Evolutionary conservation across 768 basidiomycete genomes (phyloP).

Genomic region (Mycena metata): DNA sequence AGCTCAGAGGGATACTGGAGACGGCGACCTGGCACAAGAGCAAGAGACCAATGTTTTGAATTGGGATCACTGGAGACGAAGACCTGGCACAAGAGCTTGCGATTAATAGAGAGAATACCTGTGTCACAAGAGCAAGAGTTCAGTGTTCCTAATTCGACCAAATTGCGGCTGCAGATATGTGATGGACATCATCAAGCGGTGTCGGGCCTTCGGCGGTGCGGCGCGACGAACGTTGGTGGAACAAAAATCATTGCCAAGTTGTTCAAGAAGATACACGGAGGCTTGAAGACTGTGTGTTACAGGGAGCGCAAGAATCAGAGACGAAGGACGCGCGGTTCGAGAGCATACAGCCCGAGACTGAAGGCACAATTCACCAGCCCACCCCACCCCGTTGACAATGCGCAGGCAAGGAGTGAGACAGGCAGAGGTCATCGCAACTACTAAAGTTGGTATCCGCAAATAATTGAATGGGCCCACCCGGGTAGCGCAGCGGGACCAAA

Average conservation of each 20-base stretch:
- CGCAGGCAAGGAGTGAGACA: conserved; percentile 48
- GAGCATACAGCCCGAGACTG: conserved; percentile 36
- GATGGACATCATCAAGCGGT: too few species aligned
- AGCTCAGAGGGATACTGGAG: background rate
- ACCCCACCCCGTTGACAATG: conserved; percentile 38
- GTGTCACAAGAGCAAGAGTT: too few species aligned
- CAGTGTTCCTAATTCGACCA: background rate
- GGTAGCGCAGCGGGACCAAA: conserved; percentile 42
- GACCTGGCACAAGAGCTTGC: conserved; percentile 2
- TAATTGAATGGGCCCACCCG: conserved; percentile 30
- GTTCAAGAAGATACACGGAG: too few species aligned
- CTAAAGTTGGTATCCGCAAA: background rate
- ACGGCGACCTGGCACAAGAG: too few species aligned
- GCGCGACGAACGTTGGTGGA: too few species aligned
- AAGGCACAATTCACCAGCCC: conserved; percentile 44
- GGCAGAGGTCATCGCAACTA: conserved; percentile 48
- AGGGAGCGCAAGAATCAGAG: background rate
- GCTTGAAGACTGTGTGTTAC: too few species aligned
- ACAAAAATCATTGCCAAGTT: too few species aligned
- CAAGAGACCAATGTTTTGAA: too few species aligned
- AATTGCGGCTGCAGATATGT: too few species aligned
- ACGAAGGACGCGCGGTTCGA: conserved; percentile 24
- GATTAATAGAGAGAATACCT: too few species aligned
- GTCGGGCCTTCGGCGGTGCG: too few species aligned
- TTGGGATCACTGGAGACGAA: background rate